Evolutionary conservation across 192 early-diverging fungal genomes (phyloP), one percentile per base, ranked within the genome.

Genomic region (Coemansia sp.): DNA sequence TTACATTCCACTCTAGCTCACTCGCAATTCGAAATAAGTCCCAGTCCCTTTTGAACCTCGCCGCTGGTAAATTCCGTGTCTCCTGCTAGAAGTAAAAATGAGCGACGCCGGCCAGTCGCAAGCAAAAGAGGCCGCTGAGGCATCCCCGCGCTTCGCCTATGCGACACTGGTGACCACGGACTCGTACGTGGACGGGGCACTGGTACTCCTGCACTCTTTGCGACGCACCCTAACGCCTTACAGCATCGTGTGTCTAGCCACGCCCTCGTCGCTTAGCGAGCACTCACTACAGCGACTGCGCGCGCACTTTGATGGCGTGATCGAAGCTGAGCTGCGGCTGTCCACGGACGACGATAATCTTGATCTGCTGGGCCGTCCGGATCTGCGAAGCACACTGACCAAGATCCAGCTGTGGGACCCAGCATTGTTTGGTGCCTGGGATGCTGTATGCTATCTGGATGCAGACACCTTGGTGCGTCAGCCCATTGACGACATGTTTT

Each of bases 371-470:
- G 97, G 95, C n/a, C 85, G 97, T 9, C 91, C 93, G 15, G 97
- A 98, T 66, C 90, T 98, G 15, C 90, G 92, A 65, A 85, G 92
- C 68, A 97, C 97, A 0, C 89, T 92, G 60, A 96, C 95, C 36
- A 98, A 98, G 82, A 87, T 97, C 46, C 92, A 96, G 66, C 88
- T 93, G 22, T 97, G 93, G 85, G 82, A 90, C 41, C 92, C 92
- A 18, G 88, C 90, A 1, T 74, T 87, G 31, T 95, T 88, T 74
- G 84, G 87, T 36, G 82, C 77, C 24, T 84, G 82, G 82, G 62
- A 76, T 80, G 89, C 75, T 78, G 89, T 84, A 22, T 89, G 90
- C 44, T 98, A 93, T 70, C 72, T 98, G 62, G 97, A 97, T 76
- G 93, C 95, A 0, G 97, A 97, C 68, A 92, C 91, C n/a, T 80